Evolutionary conservation across 176 grass and related monocot genomes (phyloP).

Genomic region (Bolboschoenus planiculmis): DNA sequence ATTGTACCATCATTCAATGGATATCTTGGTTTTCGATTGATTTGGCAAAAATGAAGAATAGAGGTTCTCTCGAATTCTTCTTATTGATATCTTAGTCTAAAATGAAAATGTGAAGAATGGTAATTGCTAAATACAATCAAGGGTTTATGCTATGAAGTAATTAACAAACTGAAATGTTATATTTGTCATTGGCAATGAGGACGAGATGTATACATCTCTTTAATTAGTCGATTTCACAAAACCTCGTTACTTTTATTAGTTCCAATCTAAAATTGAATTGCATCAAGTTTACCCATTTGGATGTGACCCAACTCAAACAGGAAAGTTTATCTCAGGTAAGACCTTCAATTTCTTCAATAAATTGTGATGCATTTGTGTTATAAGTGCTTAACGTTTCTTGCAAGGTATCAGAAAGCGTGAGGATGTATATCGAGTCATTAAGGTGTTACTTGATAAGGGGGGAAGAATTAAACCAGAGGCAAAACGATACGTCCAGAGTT

Average conservation of each 20-base stretch:
- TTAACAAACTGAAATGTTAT: constrained; percentile 1
- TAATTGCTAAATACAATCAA: background rate
- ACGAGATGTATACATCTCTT: background rate
- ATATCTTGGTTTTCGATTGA: background rate
- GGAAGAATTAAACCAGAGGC: constrained; percentile 61
- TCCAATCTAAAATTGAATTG: background rate
- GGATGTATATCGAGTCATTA: constrained; percentile 81
- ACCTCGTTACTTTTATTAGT: background rate
- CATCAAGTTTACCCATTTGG: background rate
- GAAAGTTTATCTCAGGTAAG: background rate
- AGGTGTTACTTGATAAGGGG: constrained; percentile 61
- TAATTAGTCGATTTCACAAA: background rate
- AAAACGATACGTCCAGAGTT: constrained; percentile 55
- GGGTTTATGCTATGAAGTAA: background rate
- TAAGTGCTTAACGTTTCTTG: constrained; percentile 55
- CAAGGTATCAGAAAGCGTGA: constrained; percentile 92
- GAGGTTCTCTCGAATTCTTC: background rate
- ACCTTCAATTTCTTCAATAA: background rate
- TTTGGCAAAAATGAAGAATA: background rate
- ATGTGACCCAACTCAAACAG: background rate
- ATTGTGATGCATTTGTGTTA: constrained; percentile 32
- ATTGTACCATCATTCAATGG: background rate
- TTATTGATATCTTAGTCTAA: background rate
- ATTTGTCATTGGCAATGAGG: background rate
- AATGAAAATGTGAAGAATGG: background rate